Evolutionary conservation across 805 yeast species (phyloP), one percentile per base, ranked within the genome.

Genomic region (Metschnikowia gelsemii): DNA sequence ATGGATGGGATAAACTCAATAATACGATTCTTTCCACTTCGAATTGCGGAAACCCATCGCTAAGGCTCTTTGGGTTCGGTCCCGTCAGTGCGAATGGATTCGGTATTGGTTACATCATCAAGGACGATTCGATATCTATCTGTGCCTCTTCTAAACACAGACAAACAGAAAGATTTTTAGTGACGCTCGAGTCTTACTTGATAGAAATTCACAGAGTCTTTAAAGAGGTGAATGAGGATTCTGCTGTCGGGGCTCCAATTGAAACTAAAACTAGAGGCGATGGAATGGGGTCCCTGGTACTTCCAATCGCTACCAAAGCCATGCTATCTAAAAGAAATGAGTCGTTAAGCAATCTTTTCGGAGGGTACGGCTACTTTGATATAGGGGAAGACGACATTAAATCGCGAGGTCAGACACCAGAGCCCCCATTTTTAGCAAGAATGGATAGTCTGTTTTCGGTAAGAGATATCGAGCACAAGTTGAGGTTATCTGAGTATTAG

Each of bases 1-100:
- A 78, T 7, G 95, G 96, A 21, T 89, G 96, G 96, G 87, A 83
- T 54, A 79, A 80, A 57, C 65, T 89, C 45, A 87, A 87, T 63
- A 85, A 82, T 51, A 84, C 91, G 4, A 75, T 88, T 16, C 68
- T 89, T 19, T 69, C 69, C 40, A 61, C 64, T 22, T 79, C 82
- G 3, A 78, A 78, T 55, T 78, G 83, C 58, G 83, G 83, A 19
- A 78, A 78, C 50, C 82, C 82, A 2, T 75, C 82, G 0, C 62
- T 78, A 40, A 65, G 79, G 45, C 64, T 75, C 44, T 78, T 78
- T 58, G 83, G 83, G 1, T 76, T 78, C 40, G 80, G 82, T 2
- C 83, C 83, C 0, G 78, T 79, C 3, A 68, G 76, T 33, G 73
- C 81, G 23, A 67, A 72, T 31, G 83, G 83, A 4, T 78, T 76